Evolutionary conservation across 345 rosid genomes (phyloP), one percentile per base, ranked within the genome.

Genomic region (Melastoma malabathricum): DNA sequence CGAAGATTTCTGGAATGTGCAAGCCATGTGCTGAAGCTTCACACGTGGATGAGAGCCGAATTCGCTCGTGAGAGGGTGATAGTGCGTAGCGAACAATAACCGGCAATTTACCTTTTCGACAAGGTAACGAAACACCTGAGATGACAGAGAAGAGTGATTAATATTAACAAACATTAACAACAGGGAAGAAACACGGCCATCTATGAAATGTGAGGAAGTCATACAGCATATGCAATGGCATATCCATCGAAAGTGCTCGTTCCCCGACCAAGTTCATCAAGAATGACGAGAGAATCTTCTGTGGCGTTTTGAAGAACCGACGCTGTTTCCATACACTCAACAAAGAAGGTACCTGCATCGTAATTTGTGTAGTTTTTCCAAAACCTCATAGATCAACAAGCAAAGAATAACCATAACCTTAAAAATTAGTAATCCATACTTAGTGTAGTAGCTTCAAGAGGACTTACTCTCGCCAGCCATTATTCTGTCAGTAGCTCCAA

Each of bases 191-290:
- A 29, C 9, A 10, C 38, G 39, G 16, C 22, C 20, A 46, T 25
- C 14, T 31, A 46, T 5, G 47, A 29, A 18, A 12, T 19, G 17
- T 18, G 44, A 18, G 7, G 57, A 57, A 56, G 48, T 46, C 80
- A 75, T 62, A 92, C 98, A 3, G 96, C 85, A 54, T 82, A 92
- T 47, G 95, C 96, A 45, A 87, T 87, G 70, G 98, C 89, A 57
- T 92, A 92, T 60, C 98, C 96, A 50, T 87, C 96, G 57, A 84
- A 90, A 57, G 96, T 90, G 75, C 98, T 90, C 20, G 98, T 86
- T 67, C 96, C 98, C 46, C 96, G 92, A 53, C 98, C 98, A 44
- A 90, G 72, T 59, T 90, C 98, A 57, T 86, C 96, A 41, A 90
- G 96, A 73, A 90, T 66, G 48, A 90, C 95, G 14, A 90, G 75